These are phyloP conservation scores for Flaveria ramosissima DNA, from an alignment of 129 eudicot species.

Conservation along the genomic window DNA sequence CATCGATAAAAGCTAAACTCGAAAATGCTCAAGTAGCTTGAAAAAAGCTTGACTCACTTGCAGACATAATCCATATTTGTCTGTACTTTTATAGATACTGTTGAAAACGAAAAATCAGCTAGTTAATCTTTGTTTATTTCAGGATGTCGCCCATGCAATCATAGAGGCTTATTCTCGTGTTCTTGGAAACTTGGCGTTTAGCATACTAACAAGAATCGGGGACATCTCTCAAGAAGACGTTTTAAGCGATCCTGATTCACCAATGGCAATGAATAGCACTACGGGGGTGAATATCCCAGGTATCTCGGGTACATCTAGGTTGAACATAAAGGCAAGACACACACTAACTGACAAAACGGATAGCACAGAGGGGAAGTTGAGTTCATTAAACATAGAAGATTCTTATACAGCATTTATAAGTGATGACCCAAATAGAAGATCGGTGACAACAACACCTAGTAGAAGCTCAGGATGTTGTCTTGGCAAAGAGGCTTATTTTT, in stretches of 20 bases:
- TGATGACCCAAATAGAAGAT: constrained; percentile 10
- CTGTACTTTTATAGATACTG: no score
- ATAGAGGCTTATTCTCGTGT: constrained; percentile 95
- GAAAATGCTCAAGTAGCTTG: background rate
- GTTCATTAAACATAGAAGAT: constrained; percentile 35
- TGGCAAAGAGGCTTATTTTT: constrained; percentile 55
- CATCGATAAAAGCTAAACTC: background rate
- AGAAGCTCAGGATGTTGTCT: constrained; percentile 72
- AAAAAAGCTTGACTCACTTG: background rate
- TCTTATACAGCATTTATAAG: constrained; percentile 27
- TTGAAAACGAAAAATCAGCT: background rate
- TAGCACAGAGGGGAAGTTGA: constrained; percentile 40
- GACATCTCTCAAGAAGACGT: constrained; percentile 83
- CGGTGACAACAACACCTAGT: constrained; percentile 57
- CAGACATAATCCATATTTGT: background rate
- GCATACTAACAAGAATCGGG: constrained; percentile 79
- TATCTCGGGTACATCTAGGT: constrained; percentile 39
- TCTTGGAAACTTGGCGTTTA: constrained; percentile 73
- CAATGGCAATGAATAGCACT: constrained; percentile 50
- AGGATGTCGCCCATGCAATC: constrained; percentile 92
- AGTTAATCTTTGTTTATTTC: constrained; percentile 20
- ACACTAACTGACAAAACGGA: constrained; percentile 58
- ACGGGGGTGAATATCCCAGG: constrained; percentile 47
- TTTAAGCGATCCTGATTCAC: constrained; percentile 68
- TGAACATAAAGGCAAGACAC: constrained; percentile 44